Conservation (phyloP, 768 basidiomycete genomes). For the Boletus eberwhitei region DNA sequence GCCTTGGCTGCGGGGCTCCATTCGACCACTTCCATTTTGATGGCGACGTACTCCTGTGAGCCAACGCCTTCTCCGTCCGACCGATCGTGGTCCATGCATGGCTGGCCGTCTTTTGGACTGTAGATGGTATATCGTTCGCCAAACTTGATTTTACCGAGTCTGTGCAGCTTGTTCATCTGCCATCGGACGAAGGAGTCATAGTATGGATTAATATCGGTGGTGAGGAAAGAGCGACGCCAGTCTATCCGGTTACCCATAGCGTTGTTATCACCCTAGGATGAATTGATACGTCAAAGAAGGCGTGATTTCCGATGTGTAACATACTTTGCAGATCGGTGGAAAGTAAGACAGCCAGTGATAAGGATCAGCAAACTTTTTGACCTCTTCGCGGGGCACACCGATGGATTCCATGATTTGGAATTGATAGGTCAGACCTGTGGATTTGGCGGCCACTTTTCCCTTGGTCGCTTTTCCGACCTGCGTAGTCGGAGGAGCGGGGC, state of each 20-base stretch:
- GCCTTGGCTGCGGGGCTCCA: constrained; percentile 73
- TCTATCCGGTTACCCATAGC: constrained; percentile 93
- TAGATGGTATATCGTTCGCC: constrained; percentile 98
- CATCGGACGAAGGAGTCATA: constrained; percentile 96
- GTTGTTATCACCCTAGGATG: constrained; percentile 62
- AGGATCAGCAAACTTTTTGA: constrained; percentile 97
- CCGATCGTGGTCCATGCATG: constrained; percentile 99
- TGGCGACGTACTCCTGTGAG: constrained; percentile 90
- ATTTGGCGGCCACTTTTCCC: constrained; percentile 90
- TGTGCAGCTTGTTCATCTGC: constrained; percentile 93
- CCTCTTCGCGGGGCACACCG: constrained; percentile 80
- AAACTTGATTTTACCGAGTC: constrained; percentile 91
- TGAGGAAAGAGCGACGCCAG: constrained; percentile 93
- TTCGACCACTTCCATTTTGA: constrained; percentile 91
- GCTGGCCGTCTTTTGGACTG: constrained; percentile 97
- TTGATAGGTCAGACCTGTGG: constrained; percentile 91
- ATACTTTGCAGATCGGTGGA: constrained; percentile 88
- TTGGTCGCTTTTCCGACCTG: constrained; percentile 86
- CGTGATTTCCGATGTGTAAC: constrained; percentile 21
- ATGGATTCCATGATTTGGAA: constrained; percentile 99
- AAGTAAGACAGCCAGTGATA: constrained; percentile 90
- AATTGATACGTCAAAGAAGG: neutral
- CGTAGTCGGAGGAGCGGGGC: constrained; percentile 40
- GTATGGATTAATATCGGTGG: constrained; percentile 94
- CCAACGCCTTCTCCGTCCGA: constrained; percentile 91